phyloP scores from a whole-genome alignment of 2,329 filamentous ascomycete species.

The Dendryphion nanum region DNA sequence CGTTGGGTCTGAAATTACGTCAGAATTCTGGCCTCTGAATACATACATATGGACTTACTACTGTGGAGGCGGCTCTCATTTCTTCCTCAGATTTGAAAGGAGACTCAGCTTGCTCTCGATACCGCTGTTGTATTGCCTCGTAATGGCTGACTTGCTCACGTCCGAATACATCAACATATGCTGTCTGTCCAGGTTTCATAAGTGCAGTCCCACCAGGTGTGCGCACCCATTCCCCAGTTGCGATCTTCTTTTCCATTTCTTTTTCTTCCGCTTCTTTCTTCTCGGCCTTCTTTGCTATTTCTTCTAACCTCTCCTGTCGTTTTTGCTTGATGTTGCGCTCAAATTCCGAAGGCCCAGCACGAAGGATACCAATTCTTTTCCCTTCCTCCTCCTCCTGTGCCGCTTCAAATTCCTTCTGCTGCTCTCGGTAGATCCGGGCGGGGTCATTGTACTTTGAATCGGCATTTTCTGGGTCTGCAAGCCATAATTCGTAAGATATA shows the following conservation, averaged over 20 bases:
- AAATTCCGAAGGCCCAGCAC: constrained; percentile 32
- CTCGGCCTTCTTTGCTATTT: constrained; percentile 27
- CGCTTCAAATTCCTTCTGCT: constrained; percentile 24
- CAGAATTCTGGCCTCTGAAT: not conserved
- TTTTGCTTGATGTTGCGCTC: constrained; percentile 36
- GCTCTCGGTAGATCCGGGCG: constrained; percentile 30
- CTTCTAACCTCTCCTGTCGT: constrained; percentile 26
- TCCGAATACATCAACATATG: constrained; percentile 34
- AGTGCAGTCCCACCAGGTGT: constrained; percentile 33
- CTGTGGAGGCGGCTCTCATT: constrained; percentile 29
- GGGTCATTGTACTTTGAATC: constrained; percentile 40
- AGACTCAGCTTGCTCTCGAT: constrained; percentile 21
- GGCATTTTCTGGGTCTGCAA: constrained; percentile 34
- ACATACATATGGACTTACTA: constrained; percentile 20
- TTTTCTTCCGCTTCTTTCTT: constrained; percentile 29
- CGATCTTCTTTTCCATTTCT: constrained; percentile 31
- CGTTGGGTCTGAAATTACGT: constrained; percentile 26
- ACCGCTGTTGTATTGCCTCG: constrained; percentile 28
- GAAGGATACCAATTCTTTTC: constrained; percentile 34
- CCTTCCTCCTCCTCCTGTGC: constrained; percentile 19
- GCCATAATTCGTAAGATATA: constrained; percentile 38
- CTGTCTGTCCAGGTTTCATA: constrained; percentile 35
- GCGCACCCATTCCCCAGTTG: constrained; percentile 31
- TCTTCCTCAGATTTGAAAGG: constrained; percentile 25
- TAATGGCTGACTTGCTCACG: constrained; percentile 29